phyloP scores from a whole-genome alignment of 768 basidiomycete species.

The Boletellus ananiceps region DNA sequence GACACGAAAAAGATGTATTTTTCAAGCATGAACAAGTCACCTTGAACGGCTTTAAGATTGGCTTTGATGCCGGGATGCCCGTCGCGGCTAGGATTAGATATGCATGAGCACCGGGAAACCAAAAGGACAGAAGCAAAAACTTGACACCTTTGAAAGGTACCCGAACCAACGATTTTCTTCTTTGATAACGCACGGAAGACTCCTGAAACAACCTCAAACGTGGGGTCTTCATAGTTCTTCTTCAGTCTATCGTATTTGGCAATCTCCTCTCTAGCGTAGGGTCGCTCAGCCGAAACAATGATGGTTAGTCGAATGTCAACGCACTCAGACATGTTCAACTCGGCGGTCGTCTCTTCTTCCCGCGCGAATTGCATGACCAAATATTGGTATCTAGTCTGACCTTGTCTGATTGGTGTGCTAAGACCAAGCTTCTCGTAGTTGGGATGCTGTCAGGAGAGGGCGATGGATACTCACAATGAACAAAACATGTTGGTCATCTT shows the following conservation, averaged over 20 bases:
- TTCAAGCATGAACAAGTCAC: constrained; percentile 96
- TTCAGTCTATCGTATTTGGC: constrained; percentile 79
- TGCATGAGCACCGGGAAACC: background rate
- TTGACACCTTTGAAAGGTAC: constrained; percentile 77
- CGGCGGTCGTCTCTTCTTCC: constrained; percentile 95
- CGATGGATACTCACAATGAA: constrained; percentile 70
- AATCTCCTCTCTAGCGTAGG: constrained; percentile 59
- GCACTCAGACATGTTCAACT: constrained; percentile 89
- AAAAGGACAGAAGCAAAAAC: too few species aligned
- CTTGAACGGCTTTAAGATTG: constrained; percentile 94
- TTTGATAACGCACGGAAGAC: constrained; percentile 88
- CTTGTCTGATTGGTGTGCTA: constrained; percentile 92
- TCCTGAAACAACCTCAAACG: constrained; percentile 90
- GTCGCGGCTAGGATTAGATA: constrained; percentile 53
- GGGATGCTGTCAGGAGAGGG: background rate
- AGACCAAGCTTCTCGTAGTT: constrained; percentile 67
- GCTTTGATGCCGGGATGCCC: constrained; percentile 96
- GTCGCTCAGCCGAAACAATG: background rate
- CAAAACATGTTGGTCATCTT: constrained; percentile 92
- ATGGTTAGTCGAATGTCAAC: constrained; percentile 25
- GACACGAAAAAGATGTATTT: constrained; percentile 98
- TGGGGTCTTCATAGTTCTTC: constrained; percentile 92
- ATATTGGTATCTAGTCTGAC: constrained; percentile 96
- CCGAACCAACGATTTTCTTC: constrained; percentile 88
- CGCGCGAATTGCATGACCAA: constrained; percentile 97